These are phyloP conservation scores for Rhododendron griersonianum DNA, from an alignment of 148 eudicot genomes.

Conservation along the genomic window DNA sequence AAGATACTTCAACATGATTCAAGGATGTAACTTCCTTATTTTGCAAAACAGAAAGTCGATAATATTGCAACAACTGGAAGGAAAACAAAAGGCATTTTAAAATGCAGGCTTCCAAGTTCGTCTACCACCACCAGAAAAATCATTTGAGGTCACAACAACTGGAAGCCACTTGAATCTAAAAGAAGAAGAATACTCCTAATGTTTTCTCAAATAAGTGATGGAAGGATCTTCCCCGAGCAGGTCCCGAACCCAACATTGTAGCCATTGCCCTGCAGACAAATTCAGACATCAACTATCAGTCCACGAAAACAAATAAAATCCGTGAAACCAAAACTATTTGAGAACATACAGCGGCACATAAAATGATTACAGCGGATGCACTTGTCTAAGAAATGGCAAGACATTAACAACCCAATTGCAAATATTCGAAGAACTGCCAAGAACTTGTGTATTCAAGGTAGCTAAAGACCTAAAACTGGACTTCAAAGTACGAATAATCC, in stretches of 20 bases:
- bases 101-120: not conserved
- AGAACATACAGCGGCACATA: not conserved
- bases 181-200: too few relatives aligned
- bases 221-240: conserved; percentile 80
- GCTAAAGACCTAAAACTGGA: not conserved
- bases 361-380: not conserved
- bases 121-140: not conserved
- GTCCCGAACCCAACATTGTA: conserved; percentile 81
- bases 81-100: not conserved
- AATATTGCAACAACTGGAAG: not conserved
- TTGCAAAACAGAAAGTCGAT: not conserved
- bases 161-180: not conserved
- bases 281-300: not conserved
- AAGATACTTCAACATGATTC: not conserved
- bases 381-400: not conserved
- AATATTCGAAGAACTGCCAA: not conserved
- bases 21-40: not conserved
- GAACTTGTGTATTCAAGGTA: not conserved
- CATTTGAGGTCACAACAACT: not conserved
- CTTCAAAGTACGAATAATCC: not conserved
- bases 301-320: not conserved
- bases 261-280: conserved; percentile 67
- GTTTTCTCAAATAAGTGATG: conserved; percentile 32
- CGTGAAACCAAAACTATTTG: not conserved
- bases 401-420: not conserved